Conservation (phyloP, 75 land plant species). For the Cunninghamia lanceolata region DNA sequence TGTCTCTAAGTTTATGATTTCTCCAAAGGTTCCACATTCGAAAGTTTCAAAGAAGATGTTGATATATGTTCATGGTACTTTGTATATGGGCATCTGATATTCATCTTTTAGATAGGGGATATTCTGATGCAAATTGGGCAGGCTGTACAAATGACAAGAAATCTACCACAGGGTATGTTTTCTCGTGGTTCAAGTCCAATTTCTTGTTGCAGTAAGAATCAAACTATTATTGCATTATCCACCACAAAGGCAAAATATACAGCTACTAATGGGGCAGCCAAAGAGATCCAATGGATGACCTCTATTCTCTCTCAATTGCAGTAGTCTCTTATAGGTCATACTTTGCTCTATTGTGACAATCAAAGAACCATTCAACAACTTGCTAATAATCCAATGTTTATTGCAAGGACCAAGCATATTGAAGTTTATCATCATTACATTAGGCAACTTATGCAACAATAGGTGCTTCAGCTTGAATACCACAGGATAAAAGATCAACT, state of each 20-base stretch:
- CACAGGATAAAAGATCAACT: neutral
- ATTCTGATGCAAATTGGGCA: neutral
- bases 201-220: too few relatives aligned
- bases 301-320: neutral
- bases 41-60: neutral
- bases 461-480: neutral
- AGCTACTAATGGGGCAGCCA: neutral
- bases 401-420: too few relatives aligned
- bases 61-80: neutral
- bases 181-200: too few relatives aligned
- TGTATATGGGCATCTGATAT: neutral
- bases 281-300: neutral
- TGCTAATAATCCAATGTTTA: neutral
- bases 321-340: neutral
- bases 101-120: neutral
- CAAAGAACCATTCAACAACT: neutral
- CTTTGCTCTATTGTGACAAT: neutral
- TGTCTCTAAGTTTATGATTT: neutral
- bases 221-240: neutral
- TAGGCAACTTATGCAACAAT: neutral
- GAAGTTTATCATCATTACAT: neutral
- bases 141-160: neutral
- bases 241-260: neutral
- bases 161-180: neutral
- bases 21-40: neutral